Percentiles rank a stretch among this genome's conserved stretches.
Evolutionary conservation across 768 basidiomycete species (phyloP).

Genomic region (Phanerodontia chrysosporium): DNA sequence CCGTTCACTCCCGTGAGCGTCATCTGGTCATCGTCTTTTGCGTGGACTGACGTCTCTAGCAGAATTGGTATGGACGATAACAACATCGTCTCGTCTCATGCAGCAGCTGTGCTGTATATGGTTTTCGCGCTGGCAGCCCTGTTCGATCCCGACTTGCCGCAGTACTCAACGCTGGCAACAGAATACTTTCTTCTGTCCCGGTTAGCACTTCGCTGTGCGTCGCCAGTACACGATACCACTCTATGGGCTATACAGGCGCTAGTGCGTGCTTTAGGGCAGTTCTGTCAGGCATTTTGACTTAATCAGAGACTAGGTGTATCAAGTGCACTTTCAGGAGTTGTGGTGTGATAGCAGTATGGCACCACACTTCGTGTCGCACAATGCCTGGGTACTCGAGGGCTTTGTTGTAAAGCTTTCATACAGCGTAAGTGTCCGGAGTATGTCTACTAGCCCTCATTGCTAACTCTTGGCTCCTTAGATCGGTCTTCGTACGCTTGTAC

Average conservation of each 20-base stretch:
- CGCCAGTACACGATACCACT: slow-evolving; percentile 48
- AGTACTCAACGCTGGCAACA: slow-evolving; percentile 50
- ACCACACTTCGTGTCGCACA: slow-evolving; percentile 36
- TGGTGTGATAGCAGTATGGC: slow-evolving; percentile 42
- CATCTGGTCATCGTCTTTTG: neutral
- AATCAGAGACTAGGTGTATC: slow-evolving; percentile 41
- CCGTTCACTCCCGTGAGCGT: slow-evolving; percentile 31
- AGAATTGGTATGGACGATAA: slow-evolving; percentile 34
- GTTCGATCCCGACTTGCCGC: slow-evolving; percentile 48
- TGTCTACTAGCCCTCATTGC: slow-evolving; percentile 15
- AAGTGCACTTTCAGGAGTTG: slow-evolving; percentile 48
- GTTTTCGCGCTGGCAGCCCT: slow-evolving; percentile 62
- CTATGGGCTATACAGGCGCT: slow-evolving; percentile 50
- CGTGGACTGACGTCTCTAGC: neutral
- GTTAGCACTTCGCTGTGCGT: slow-evolving; percentile 44
- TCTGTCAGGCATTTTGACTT: no score
- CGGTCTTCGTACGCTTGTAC: slow-evolving; percentile 9
- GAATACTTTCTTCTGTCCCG: slow-evolving; percentile 62
- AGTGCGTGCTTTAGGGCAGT: slow-evolving; percentile 31
- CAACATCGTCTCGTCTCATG: slow-evolving; percentile 40
- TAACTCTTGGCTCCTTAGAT: slow-evolving; percentile 27
- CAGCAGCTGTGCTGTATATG: slow-evolving; percentile 58
- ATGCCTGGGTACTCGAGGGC: slow-evolving; percentile 55
- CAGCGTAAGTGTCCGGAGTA: slow-evolving; percentile 41
- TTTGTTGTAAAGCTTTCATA: slow-evolving; percentile 54